These are phyloP conservation scores for Magnolia sinica DNA, from an alignment of 164 flowering plant genomes.

Conservation along the genomic window DNA sequence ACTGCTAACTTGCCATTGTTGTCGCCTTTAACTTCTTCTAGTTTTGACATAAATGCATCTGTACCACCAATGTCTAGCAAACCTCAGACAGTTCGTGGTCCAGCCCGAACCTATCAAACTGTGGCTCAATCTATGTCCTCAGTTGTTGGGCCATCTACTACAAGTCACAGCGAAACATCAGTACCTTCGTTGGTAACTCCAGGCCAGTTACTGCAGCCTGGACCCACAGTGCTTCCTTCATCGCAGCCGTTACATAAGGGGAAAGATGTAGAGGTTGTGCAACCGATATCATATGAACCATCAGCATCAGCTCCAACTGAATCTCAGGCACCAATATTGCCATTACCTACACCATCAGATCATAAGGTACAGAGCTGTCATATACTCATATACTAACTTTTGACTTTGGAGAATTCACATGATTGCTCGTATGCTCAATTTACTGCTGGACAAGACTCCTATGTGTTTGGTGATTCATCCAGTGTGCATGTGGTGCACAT, in stretches of 20 bases:
- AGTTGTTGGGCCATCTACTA: constrained; percentile 30
- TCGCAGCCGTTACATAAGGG: constrained; percentile 35
- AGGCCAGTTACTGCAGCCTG: constrained; percentile 64
- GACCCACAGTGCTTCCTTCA: constrained; percentile 30
- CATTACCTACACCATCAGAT: constrained; percentile 42
- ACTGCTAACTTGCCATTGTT: constrained; percentile 36
- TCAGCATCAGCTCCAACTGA: constrained; percentile 26
- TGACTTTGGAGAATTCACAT: neutral
- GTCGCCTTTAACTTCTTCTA: constrained; percentile 30
- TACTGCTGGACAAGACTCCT: too few relatives aligned
- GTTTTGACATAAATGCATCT: constrained; percentile 34
- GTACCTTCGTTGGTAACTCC: constrained; percentile 63
- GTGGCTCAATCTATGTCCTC: constrained; percentile 35
- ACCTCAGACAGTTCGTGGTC: constrained; percentile 33
- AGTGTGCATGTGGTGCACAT: too few relatives aligned
- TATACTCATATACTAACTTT: neutral
- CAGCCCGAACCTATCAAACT: constrained; percentile 37
- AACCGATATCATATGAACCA: constrained; percentile 34
- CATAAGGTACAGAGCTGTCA: constrained; percentile 42
- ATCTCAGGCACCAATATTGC: constrained; percentile 69
- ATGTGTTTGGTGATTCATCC: too few relatives aligned
- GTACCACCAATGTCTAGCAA: constrained; percentile 42
- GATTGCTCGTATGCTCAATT: neutral
- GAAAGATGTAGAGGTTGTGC: constrained; percentile 74
- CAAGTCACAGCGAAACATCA: constrained; percentile 34